Conservation (phyloP, 2,329 filamentous ascomycete genomes). For the Chaetomiaceae sp. region DNA sequence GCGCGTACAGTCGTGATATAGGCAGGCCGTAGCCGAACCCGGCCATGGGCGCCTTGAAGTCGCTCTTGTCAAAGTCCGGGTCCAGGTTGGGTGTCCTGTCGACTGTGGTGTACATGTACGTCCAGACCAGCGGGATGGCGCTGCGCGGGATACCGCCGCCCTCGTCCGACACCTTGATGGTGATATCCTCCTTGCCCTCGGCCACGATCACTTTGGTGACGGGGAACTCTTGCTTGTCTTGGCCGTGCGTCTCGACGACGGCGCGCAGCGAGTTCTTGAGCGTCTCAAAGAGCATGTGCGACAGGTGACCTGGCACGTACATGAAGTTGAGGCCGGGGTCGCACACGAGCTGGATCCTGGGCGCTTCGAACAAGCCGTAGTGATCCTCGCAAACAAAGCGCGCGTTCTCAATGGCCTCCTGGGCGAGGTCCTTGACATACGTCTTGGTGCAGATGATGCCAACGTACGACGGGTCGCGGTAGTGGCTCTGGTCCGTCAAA, state of each 20-base stretch:
- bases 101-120: constrained; percentile 99
- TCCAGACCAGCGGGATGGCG: constrained; percentile 97
- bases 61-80: constrained; percentile 96
- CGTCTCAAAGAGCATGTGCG: constrained; percentile 99
- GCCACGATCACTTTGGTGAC: constrained; percentile 97
- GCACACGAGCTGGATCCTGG: constrained; percentile 94
- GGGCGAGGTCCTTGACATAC: constrained; percentile 88
- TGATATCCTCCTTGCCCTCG: constrained; percentile 97
- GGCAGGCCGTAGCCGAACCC: constrained; percentile 97
- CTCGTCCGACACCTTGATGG: constrained; percentile 96
- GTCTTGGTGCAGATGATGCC: constrained; percentile 99
- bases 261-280: constrained; percentile 97
- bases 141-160: constrained; percentile 92
- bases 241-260: constrained; percentile 90
- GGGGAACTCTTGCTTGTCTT: constrained; percentile 93
- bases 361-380: constrained; percentile 94
- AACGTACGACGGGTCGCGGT: constrained; percentile 88
- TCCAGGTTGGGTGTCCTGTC: constrained; percentile 92
- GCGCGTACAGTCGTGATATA: constrained; percentile 87
- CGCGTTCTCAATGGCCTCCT: constrained; percentile 97
- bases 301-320: constrained; percentile 98
- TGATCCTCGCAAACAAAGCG: constrained; percentile 99
- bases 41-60: constrained; percentile 99
- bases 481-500: constrained; percentile 85
- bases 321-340: constrained; percentile 94